phyloP scores from a whole-genome alignment of 306 rosid genomes.

The Corylus avellana region DNA sequence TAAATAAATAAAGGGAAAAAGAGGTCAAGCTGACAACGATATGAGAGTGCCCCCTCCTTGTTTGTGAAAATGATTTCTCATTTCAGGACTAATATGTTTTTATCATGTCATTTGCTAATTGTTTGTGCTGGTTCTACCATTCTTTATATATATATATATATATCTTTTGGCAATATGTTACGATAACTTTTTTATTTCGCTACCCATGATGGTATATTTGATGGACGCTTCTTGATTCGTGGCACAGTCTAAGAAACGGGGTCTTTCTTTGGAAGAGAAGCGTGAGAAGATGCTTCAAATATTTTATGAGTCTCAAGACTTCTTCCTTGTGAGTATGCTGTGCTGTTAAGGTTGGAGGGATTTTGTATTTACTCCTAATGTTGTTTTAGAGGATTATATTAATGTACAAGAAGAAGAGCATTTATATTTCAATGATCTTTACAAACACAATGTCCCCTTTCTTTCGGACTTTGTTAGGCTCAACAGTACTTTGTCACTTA shows the following conservation, averaged over 20 bases:
- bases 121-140: background rate
- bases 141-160: no score
- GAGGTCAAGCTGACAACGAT: background rate
- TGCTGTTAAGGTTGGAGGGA: background rate
- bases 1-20: background rate
- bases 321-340: conserved; percentile 63
- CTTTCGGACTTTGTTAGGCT: background rate
- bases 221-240: conserved; percentile 7
- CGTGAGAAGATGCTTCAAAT: conserved; percentile 97
- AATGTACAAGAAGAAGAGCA: background rate
- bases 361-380: conserved; percentile 4
- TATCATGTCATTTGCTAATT: background rate
- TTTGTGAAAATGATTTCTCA: conserved; percentile 26
- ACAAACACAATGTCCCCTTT: background rate
- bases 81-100: background rate
- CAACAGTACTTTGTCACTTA: background rate
- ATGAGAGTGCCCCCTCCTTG: conserved; percentile 2
- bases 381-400: background rate
- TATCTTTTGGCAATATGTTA: background rate
- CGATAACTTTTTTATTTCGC: background rate
- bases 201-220: conserved; percentile 5
- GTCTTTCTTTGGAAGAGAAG: conserved; percentile 95
- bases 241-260: conserved; percentile 89
- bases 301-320: conserved; percentile 86
- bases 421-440: background rate